Base-by-base conservation (phyloP, 495 filamentous ascomycete genomes). In the Hypomontagnella monticulosa region DNA sequence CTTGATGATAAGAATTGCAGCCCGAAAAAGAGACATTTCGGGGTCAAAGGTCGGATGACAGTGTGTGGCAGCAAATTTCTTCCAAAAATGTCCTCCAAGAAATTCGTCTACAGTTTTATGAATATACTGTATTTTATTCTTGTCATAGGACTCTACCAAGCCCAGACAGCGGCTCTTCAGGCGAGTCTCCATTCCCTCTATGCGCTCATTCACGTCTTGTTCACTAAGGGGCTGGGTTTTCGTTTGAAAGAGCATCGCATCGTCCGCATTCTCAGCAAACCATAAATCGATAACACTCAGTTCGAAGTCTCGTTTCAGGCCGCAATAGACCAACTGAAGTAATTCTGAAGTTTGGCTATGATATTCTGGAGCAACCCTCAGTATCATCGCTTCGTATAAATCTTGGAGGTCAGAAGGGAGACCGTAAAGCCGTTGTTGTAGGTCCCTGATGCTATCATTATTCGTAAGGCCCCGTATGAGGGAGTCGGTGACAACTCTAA, bases 401-500 rank as follows among this genome's bases (percentile, higher is more conserved):
- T 62, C 30, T 10, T 66, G 18, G 0, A 73, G 51, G 47, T 73
- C 63, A 4, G 59, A 19, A 0, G 71, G 71, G 1, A 74, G 54
- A 0, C 5, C 32, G 1, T 34, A 12, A 1, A 67, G 62, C 18
- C 58, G 50, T 52, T 47, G 7, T 23, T 59, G 52, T 12, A 76
- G 51, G 10, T 67, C 61, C 1, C 0, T 0, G 8, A 65, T 46
- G 2, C 30, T 33, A 47, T 76, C 74, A 6, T 47, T 4, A 23
- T 73, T 67, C 0, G 32, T 46, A 3, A 76, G 58, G 4, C 71
- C 74, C 8, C 64, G 19, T 1, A 50, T 36, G 0, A 76, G 48
- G 0, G 66, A 69, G 18, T 40, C 38, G 1, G 60, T 44, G 10
- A 75, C 72, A 1, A 76, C 42, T 20, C 72, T 54, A 23, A 78